These are phyloP conservation scores for Protomyces lactucae-debilis DNA, from an alignment of 1,139 yeast genomes.

Conservation along the genomic window DNA sequence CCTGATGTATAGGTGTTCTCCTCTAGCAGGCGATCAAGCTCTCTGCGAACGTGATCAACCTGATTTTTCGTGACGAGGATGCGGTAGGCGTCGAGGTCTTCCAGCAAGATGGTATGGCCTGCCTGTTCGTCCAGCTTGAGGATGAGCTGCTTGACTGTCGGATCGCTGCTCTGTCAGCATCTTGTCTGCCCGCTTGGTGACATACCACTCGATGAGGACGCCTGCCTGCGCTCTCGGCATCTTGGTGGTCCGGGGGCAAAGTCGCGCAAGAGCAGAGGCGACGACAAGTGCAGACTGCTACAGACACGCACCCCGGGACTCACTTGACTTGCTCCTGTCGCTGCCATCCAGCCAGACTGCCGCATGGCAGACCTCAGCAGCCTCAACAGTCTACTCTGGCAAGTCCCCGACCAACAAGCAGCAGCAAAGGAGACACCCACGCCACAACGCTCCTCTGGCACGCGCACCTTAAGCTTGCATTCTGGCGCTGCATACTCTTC, in stretches of 20 bases:
- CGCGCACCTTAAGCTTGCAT: too few relatives aligned
- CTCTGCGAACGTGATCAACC: slow-evolving; percentile 2
- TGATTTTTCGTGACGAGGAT: slow-evolving; percentile 19
- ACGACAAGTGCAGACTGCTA: not conserved
- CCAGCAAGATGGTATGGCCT: slow-evolving; percentile 26
- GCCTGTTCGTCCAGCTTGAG: slow-evolving; percentile 27
- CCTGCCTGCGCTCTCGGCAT: slow-evolving; percentile 26
- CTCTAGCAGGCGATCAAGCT: slow-evolving; percentile 18
- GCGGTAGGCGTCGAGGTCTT: slow-evolving; percentile 22
- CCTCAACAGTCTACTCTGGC: not conserved
- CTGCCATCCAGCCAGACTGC: not conserved
- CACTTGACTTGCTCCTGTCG: not conserved
- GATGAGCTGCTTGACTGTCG: slow-evolving; percentile 27
- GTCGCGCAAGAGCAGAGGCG: not conserved
- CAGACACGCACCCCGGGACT: not conserved
- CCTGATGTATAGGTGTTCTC: slow-evolving; percentile 23
- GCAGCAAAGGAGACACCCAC: not conserved
- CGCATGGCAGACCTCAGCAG: not conserved
- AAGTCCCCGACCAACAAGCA: not conserved
- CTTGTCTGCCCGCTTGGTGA: not conserved
- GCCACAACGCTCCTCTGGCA: too few relatives aligned
- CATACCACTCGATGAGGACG: slow-evolving; percentile 23
- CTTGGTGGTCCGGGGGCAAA: not conserved
- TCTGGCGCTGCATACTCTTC: too few relatives aligned
- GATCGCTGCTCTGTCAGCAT: slow-evolving; percentile 13